Conservation (phyloP, 768 basidiomycete genomes). For the Tricholoma hemisulphureum region DNA sequence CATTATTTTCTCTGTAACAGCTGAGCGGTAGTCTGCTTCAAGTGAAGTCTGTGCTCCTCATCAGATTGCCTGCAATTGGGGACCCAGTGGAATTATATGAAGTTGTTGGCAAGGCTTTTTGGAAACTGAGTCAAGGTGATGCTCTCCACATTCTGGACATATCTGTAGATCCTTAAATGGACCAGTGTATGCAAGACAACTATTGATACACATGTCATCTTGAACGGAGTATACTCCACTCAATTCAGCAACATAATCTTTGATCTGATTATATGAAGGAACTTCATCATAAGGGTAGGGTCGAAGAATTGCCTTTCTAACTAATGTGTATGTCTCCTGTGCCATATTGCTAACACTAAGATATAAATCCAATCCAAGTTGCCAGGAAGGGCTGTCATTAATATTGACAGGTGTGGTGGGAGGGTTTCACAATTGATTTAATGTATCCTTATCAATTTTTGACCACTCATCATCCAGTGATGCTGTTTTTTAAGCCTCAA, state of each 20-base stretch:
- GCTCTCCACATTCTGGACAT: background rate
- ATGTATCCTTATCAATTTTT: background rate
- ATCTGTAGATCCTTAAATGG: background rate
- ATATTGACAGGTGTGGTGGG: background rate
- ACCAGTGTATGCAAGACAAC: background rate
- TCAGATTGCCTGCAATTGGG: conserved; percentile 38
- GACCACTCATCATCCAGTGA: background rate
- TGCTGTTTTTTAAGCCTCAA: background rate
- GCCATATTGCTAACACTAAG: background rate
- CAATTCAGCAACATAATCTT: background rate
- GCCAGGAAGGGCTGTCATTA: background rate
- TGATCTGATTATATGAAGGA: background rate
- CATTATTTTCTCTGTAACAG: background rate
- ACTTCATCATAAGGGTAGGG: background rate
- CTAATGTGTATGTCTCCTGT: background rate
- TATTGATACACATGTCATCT: background rate
- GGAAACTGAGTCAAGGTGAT: background rate
- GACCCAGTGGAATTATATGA: background rate
- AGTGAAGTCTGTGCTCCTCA: conserved; percentile 4
- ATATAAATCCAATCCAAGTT: background rate
- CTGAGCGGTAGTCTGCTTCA: background rate
- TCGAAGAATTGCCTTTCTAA: background rate
- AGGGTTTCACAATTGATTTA: background rate
- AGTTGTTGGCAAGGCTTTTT: background rate
- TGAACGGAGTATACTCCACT: background rate